phyloP scores from a whole-genome alignment of 179 eudicot species.

The Silene coronaria region DNA sequence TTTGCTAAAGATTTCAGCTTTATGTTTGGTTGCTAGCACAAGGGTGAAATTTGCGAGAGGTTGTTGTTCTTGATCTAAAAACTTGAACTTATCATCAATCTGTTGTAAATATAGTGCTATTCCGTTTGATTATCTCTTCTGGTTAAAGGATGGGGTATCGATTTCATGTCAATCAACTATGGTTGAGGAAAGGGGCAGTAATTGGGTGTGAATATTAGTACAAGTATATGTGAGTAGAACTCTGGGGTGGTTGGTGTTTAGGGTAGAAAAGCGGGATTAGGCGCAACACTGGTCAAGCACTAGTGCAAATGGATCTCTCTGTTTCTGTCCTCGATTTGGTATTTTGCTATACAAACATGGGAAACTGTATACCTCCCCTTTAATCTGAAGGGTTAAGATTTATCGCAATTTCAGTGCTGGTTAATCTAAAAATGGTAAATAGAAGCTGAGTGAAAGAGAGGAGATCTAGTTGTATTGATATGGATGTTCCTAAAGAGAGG shows the following conservation, averaged over 20 bases:
- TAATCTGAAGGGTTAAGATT: neutral
- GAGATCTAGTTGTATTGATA: neutral
- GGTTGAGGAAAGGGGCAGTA: neutral
- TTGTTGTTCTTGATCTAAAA: neutral
- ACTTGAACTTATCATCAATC: neutral
- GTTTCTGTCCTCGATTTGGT: neutral
- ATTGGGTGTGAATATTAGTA: neutral
- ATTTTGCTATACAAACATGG: too few species aligned
- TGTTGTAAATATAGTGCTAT: too few species aligned
- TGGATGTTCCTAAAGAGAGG: neutral
- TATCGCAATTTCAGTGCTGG: neutral
- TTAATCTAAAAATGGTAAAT: neutral
- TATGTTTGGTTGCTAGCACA: too few species aligned
- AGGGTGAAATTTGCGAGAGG: too few species aligned
- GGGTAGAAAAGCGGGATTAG: neutral
- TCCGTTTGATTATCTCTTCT: too few species aligned
- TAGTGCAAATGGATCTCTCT: neutral
- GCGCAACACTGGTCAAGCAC: neutral
- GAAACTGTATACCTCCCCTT: neutral
- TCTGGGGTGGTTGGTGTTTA: neutral
- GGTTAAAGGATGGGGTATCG: too few species aligned
- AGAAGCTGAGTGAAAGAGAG: neutral
- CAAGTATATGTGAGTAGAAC: neutral
- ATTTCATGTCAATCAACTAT: neutral
- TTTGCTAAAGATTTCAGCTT: too few species aligned